Evolutionary conservation across 306 rosid genomes (phyloP), one percentile per base, ranked within the genome.

Genomic region (barrel medic (Medicago truncatula)): DNA sequence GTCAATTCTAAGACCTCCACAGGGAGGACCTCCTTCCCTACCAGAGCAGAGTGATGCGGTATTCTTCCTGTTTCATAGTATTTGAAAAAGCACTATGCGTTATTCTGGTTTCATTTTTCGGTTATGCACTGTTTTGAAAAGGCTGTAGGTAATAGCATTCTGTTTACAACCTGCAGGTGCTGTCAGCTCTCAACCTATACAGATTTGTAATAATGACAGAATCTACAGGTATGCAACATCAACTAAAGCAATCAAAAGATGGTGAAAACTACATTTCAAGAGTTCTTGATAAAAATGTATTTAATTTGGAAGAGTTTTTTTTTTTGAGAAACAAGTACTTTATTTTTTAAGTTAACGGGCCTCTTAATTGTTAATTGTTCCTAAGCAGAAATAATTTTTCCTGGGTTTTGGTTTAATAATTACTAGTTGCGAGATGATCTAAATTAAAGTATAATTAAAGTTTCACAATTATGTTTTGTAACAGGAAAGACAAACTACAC

Each of bases 21-120:
- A 78, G 70, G 99, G 99, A 10, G 97, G 99, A 49, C 97, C 97
- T 87, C 99, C 98, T 70, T 59, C 86, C 62, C 88, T 95, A 73
- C 97, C 98, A 38, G 93, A 90, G 83, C 88, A 89, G 58, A 79
- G 85, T 78, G 99, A 95, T 66, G 89, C 86, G 88, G 99, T 95
- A 92, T 64, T 81, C 50, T 67, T 58, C 73, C 41, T 61, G 31
- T 75, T 83, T 77, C 18, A 7, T 73, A 21, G 62, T 62, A 41
- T 28, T 59, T 59, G 76, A 71, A 62, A 46, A 62, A 64, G 54
- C 74, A 25, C 71, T 70, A 14, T 7, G 20, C n/a, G 11, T 28
- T 74, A 15, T 39, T 38, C 40, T 16, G 76, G n/a, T 71, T 76
- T 80, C 15, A 20, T 47, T 80, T 62, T 28, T 4, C 52, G 54